phyloP scores from a whole-genome alignment of 495 filamentous ascomycete species.

The Evernia prunastri region DNA sequence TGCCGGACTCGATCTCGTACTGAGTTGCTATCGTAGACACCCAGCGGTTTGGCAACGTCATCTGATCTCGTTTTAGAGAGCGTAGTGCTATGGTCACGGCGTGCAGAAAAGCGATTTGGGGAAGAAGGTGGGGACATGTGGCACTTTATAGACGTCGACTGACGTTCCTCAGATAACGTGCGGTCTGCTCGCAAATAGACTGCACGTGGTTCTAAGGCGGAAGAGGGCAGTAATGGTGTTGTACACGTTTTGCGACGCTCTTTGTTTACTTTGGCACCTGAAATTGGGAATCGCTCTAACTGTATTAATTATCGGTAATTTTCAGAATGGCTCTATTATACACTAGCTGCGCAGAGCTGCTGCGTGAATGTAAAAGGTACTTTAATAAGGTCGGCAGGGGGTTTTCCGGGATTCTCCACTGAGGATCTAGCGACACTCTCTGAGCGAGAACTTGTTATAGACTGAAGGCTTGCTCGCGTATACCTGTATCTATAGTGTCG shows the following conservation, averaged over 20 bases:
- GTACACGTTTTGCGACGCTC: slow-evolving; percentile 9
- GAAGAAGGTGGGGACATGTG: slow-evolving; percentile 44
- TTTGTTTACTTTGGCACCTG: too few relatives aligned
- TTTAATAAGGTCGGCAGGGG: too few relatives aligned
- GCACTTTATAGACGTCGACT: slow-evolving; percentile 25
- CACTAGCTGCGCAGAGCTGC: too few relatives aligned
- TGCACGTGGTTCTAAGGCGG: not conserved
- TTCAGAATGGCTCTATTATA: too few relatives aligned
- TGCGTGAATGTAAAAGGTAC: too few relatives aligned
- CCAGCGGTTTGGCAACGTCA: slow-evolving; percentile 47
- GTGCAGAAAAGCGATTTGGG: slow-evolving; percentile 38
- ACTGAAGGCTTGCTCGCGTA: too few relatives aligned
- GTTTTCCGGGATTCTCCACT: too few relatives aligned
- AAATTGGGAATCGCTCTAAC: too few relatives aligned
- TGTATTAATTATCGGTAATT: too few relatives aligned
- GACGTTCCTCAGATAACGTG: slow-evolving; percentile 21
- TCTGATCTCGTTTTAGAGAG: slow-evolving; percentile 35
- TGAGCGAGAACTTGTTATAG: too few relatives aligned
- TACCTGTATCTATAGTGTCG: too few relatives aligned
- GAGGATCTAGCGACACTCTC: too few relatives aligned
- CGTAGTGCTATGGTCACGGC: slow-evolving; percentile 36
- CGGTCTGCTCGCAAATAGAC: not conserved
- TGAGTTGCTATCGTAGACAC: slow-evolving; percentile 50
- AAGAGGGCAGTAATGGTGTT: not conserved
- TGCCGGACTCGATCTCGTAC: slow-evolving; percentile 64